Evolutionary conservation across 768 basidiomycete genomes (phyloP).

Genomic region (Leucogyrophana mollusca): DNA sequence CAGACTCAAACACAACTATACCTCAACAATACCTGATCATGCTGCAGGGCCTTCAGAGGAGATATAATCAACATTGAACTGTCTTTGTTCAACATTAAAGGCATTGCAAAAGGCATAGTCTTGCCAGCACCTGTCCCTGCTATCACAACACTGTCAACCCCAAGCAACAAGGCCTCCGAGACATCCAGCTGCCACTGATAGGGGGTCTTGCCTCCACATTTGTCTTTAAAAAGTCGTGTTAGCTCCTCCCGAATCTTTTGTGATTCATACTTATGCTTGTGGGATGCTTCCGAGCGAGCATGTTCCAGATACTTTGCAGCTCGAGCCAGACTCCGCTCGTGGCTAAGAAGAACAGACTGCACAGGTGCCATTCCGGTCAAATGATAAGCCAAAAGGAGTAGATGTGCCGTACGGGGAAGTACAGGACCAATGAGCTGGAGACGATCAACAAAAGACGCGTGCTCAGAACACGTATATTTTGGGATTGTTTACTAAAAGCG

Average conservation of each 20-base stretch:
- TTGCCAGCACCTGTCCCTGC: conserved; percentile 39
- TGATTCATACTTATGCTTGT: conserved; percentile 10
- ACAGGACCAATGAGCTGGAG: too few species aligned
- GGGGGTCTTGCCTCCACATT: conserved; percentile 16
- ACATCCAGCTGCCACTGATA: conserved; percentile 41
- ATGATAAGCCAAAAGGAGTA: not conserved
- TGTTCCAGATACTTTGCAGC: not conserved
- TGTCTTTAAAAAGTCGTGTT: conserved; percentile 8
- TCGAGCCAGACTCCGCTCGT: not conserved
- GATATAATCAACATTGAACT: conserved; percentile 33
- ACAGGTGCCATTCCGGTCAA: conserved; percentile 4
- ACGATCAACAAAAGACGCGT: too few species aligned
- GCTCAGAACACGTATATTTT: too few species aligned
- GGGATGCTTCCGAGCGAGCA: conserved; percentile 12
- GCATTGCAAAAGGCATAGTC: conserved; percentile 37
- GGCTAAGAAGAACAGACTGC: not conserved
- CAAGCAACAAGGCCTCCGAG: conserved; percentile 31
- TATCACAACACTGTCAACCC: conserved; percentile 32
- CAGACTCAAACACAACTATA: not conserved
- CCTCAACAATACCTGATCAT: conserved; percentile 30
- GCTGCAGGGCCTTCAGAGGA: conserved; percentile 35
- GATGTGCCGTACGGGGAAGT: not conserved
- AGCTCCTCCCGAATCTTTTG: conserved; percentile 12
- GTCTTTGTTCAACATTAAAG: conserved; percentile 17
- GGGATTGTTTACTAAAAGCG: not conserved